Base-by-base conservation (phyloP, 116 monocot genomes). In the Cymodocea nodosa region DNA sequence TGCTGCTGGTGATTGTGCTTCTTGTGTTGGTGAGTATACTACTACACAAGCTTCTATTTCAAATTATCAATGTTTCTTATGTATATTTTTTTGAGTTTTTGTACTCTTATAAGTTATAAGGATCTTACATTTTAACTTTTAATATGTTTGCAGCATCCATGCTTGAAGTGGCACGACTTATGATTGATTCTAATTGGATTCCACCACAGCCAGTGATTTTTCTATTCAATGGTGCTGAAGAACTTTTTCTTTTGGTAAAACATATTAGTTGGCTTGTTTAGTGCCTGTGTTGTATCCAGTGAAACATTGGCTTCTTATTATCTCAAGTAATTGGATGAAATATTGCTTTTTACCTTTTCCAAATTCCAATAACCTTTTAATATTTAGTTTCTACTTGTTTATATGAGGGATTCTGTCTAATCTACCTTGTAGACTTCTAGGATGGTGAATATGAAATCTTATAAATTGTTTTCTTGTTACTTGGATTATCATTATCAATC, bases 151-250 rank as follows among this genome's bases (percentile, higher is more conserved):
- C 85, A 97, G 97, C 97, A 70, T 91, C 97, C 36, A 90, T 97
- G 97, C 91, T 97, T 81, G 97, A 97, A 71, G 52, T 85, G 70
- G 87, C 82, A 74, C 79, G 97, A 63, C 78, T 87, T 37, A 81
- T 97, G 30, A 68, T 91, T 74, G 91, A 97, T 75, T 87, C 97
- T 53, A 83, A 76, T 72, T 97, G 97, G 97, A 70, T 97, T 77
- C 97, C 97, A 58, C 91, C 97, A 62, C 83, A 50, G 66, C 97
- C 97, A 0, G 37, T 97, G 36, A 84, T 97, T 50, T 97, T 97
- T 75, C 97, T 97, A 68, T 97, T 91, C 66, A 97, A 97, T 77
- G 97, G 97, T 60, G 97, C 97, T 52, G 97, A 97, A 80, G 97
- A 97, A 77, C 69, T 97, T 36, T 97, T 88, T 73, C 85, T 90